phyloP scores from a whole-genome alignment of 257 asterid species.

The Fraxinus anomala region DNA sequence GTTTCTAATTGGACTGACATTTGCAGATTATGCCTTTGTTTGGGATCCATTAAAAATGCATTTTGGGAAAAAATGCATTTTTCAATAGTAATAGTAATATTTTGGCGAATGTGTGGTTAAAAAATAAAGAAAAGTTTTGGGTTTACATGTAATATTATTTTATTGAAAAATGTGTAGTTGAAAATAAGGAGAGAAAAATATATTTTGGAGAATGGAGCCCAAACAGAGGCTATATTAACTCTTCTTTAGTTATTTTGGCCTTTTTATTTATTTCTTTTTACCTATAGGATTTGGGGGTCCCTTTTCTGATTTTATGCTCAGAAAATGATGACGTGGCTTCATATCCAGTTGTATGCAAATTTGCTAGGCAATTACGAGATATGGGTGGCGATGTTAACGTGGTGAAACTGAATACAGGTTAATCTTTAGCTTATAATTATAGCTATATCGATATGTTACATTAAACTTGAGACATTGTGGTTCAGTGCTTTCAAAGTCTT shows the following conservation, averaged over 20 bases:
- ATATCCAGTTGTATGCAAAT: conserved; percentile 46
- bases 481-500: background rate
- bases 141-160: too few relatives aligned
- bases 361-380: conserved; percentile 63
- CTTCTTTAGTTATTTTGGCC: conserved; percentile 21
- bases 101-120: too few relatives aligned
- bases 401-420: conserved; percentile 61
- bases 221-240: background rate
- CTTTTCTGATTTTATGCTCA: conserved; percentile 71
- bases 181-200: too few relatives aligned
- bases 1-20: conserved; percentile 35
- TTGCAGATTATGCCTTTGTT: background rate
- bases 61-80: too few relatives aligned
- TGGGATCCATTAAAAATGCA: too few relatives aligned
- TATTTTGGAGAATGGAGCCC: too few relatives aligned
- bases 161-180: too few relatives aligned
- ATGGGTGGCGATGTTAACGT: conserved; percentile 68
- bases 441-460: background rate
- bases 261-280: conserved; percentile 17
- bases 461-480: background rate
- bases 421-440: conserved; percentile 25
- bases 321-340: conserved; percentile 71
- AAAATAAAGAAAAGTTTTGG: too few relatives aligned
- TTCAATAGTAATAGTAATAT: too few relatives aligned
- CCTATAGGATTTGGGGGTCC: conserved; percentile 67